A percentile compares a stretch with the other conserved stretches of the same genome.
These are phyloP conservation scores for Akanthomyces uredinophilus DNA, from an alignment of 2,329 filamentous ascomycete species.

Conservation along the genomic window DNA sequence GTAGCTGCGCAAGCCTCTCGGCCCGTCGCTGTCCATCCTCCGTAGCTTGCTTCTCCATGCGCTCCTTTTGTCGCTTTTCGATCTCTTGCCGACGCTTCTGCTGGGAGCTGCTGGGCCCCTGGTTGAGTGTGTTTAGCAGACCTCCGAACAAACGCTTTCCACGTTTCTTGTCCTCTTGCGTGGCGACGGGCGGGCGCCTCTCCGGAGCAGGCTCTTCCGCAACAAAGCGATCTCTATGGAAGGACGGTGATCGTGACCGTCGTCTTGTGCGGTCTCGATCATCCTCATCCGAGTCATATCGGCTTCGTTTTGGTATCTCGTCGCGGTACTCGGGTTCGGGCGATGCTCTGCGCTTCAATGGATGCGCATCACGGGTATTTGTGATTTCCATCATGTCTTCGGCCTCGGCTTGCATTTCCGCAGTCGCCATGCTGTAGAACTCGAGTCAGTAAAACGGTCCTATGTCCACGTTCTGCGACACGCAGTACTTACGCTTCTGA, in stretches of 20 bases:
- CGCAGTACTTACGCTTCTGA: background rate
- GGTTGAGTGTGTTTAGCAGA: constrained; percentile 70
- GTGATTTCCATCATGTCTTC: background rate
- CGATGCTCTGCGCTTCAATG: constrained; percentile 28
- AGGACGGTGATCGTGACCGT: background rate
- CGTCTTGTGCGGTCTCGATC: constrained; percentile 8
- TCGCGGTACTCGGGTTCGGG: constrained; percentile 18
- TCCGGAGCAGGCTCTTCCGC: background rate
- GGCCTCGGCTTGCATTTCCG: background rate
- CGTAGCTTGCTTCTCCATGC: constrained; percentile 64
- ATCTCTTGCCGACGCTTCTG: constrained; percentile 72
- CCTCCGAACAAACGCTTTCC: constrained; percentile 83
- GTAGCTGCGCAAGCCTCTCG: constrained; percentile 60
- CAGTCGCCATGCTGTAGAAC: background rate
- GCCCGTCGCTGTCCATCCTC: constrained; percentile 65
- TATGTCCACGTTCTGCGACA: background rate
- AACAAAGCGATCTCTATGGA: background rate
- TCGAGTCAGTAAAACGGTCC: background rate
- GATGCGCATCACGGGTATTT: background rate
- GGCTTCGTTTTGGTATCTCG: constrained; percentile 23
- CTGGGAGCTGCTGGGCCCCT: constrained; percentile 57
- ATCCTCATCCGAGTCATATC: constrained; percentile 15
- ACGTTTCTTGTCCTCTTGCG: constrained; percentile 73
- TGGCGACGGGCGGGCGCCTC: constrained; percentile 17
- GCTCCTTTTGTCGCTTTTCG: constrained; percentile 75